Conservation (phyloP, 331 rosid species). For the Dryas integrifolia region DNA sequence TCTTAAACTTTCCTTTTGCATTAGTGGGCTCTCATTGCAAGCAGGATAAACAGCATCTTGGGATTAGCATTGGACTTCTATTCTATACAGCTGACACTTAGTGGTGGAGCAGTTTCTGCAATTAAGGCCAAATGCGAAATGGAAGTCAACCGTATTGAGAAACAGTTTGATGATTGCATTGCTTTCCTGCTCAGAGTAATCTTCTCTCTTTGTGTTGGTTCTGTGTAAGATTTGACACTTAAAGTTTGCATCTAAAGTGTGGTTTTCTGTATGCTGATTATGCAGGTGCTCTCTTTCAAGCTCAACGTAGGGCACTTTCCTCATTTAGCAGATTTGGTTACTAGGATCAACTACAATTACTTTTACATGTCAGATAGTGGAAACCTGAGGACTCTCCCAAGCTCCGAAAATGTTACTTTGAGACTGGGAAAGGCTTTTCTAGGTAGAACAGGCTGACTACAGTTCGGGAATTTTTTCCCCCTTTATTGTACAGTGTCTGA, state of each 20-base stretch:
- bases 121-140: constrained; percentile 89
- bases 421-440: constrained; percentile 54
- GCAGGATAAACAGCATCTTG: constrained; percentile 88
- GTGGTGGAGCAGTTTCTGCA: constrained; percentile 88
- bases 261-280: neutral
- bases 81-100: constrained; percentile 72
- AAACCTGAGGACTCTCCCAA: constrained; percentile 66
- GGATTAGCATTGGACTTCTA: constrained; percentile 89
- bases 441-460: constrained; percentile 41
- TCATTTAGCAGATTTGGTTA: constrained; percentile 92
- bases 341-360: constrained; percentile 86
- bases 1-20: constrained; percentile 19
- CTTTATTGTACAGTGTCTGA: too few species aligned
- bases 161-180: constrained; percentile 91
- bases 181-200: constrained; percentile 90
- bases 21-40: constrained; percentile 96
- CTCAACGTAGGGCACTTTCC: constrained; percentile 95
- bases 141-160: constrained; percentile 92
- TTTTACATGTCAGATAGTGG: constrained; percentile 92
- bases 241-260: constrained; percentile 16
- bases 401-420: constrained; percentile 52
- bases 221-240: neutral
- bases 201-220: constrained; percentile 19
- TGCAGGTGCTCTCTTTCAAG: constrained; percentile 93
- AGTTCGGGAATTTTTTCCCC: neutral